These are phyloP conservation scores for Brettanomyces bruxellensis DNA, from an alignment of 805 yeast genomes.

Conservation along the genomic window DNA sequence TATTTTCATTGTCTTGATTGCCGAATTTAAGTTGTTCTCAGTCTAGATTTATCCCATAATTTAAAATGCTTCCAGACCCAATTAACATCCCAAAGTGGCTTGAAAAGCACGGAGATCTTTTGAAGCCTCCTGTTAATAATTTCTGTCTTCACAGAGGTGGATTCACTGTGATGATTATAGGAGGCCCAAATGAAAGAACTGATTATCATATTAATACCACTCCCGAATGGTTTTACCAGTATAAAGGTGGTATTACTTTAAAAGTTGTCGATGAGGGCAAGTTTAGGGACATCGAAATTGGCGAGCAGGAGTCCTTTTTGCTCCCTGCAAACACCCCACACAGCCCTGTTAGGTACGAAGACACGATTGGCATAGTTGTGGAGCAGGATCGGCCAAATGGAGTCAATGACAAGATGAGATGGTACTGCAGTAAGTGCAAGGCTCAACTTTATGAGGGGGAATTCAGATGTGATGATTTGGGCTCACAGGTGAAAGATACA, in stretches of 20 bases:
- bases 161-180: constrained; percentile 89
- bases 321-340: constrained; percentile 84
- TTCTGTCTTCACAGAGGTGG: constrained; percentile 88
- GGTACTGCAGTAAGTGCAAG: constrained; percentile 76
- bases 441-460: constrained; percentile 57
- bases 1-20: too few relatives aligned
- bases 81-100: constrained; percentile 78
- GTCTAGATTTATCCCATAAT: neutral
- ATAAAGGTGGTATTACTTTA: constrained; percentile 78
- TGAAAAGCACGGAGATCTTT: constrained; percentile 58
- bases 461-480: constrained; percentile 73
- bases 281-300: constrained; percentile 65
- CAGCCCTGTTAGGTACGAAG: constrained; percentile 76
- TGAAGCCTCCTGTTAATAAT: constrained; percentile 90
- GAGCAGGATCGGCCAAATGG: constrained; percentile 85
- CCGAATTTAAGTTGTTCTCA: neutral
- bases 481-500: constrained; percentile 83
- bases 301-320: constrained; percentile 83
- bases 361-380: constrained; percentile 84
- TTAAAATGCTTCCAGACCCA: constrained; percentile 49
- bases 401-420: constrained; percentile 63
- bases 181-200: constrained; percentile 91
- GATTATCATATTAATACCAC: constrained; percentile 92
- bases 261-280: constrained; percentile 74
- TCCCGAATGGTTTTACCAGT: constrained; percentile 87